Conservation (phyloP, 495 filamentous ascomycete species). For the Xylaria intraflava region DNA sequence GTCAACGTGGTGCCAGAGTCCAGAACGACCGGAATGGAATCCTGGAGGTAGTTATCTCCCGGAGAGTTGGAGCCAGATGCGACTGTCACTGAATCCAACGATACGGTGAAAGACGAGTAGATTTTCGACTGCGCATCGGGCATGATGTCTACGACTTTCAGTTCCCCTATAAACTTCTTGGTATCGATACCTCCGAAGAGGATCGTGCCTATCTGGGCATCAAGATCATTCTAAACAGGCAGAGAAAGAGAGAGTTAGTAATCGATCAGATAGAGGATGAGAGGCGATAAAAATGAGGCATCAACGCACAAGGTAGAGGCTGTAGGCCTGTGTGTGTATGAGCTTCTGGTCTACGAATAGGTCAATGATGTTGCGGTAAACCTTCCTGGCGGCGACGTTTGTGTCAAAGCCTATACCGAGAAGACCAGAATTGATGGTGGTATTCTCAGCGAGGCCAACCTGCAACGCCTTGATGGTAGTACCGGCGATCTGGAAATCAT, state of each 20-base stretch:
- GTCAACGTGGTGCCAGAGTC: constrained; percentile 81
- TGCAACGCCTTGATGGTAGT: constrained; percentile 59
- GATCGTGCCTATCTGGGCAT: constrained; percentile 66
- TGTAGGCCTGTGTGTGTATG: constrained; percentile 80
- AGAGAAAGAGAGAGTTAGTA: neutral
- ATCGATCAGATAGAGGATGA: neutral
- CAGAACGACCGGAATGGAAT: constrained; percentile 55
- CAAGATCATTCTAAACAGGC: constrained; percentile 37
- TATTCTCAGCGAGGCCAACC: constrained; percentile 72
- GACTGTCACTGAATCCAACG: constrained; percentile 24
- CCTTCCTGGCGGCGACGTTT: constrained; percentile 59
- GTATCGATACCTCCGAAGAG: constrained; percentile 90
- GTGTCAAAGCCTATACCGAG: constrained; percentile 78
- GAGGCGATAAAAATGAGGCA: neutral
- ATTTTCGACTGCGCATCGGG: constrained; percentile 27
- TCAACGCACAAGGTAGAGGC: constrained; percentile 58
- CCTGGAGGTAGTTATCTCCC: constrained; percentile 13
- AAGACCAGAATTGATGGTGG: constrained; percentile 67
- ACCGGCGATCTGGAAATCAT: constrained; percentile 65
- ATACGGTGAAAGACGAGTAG: constrained; percentile 36
- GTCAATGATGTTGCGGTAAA: constrained; percentile 75
- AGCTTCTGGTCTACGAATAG: constrained; percentile 60
- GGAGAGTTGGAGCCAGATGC: constrained; percentile 30
- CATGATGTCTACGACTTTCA: constrained; percentile 63
- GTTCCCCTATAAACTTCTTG: constrained; percentile 68